phyloP scores from a whole-genome alignment of 2,329 filamentous ascomycete genomes.

The Bisporella sp. region DNA sequence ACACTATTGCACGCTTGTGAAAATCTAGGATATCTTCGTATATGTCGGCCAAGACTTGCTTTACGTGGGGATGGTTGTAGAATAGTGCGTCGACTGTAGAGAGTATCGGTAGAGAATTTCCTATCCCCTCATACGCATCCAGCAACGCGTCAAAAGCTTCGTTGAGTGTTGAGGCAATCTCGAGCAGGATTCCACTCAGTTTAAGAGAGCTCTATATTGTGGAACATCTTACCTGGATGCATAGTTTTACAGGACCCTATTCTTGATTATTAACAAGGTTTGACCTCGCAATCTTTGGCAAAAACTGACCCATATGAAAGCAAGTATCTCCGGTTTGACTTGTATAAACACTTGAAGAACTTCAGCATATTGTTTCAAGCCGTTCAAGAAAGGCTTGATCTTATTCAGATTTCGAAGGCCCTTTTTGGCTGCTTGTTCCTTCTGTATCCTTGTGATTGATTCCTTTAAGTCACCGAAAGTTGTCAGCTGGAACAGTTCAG shows the following conservation, averaged over 20 bases:
- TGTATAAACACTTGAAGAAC: conserved; percentile 7
- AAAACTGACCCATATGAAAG: conserved; percentile 1
- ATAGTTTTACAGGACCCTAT: conserved; percentile 26
- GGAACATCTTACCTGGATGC: conserved; percentile 20
- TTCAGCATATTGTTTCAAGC: conserved; percentile 1
- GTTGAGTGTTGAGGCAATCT: conserved; percentile 20
- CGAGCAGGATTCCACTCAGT: background rate
- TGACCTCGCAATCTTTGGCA: too few relatives aligned
- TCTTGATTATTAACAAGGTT: too few relatives aligned
- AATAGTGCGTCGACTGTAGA: conserved; percentile 23
- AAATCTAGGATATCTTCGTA: conserved; percentile 29
- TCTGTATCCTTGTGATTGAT: conserved; percentile 3
- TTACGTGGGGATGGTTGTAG: conserved; percentile 16
- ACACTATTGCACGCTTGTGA: conserved; percentile 22
- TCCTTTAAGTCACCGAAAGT: conserved; percentile 1
- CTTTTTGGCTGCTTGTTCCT: background rate
- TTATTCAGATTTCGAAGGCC: conserved; percentile 6
- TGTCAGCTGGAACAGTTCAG: too few relatives aligned
- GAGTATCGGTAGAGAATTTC: conserved; percentile 26
- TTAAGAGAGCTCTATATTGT: too few relatives aligned
- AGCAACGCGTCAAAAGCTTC: conserved; percentile 27
- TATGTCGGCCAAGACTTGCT: conserved; percentile 22
- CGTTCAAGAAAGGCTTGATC: conserved; percentile 6
- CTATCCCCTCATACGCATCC: conserved; percentile 28
- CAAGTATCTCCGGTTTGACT: conserved; percentile 2